Conservation (phyloP, 768 basidiomycete genomes). For the Chalciporus pseudorubinellus region DNA sequence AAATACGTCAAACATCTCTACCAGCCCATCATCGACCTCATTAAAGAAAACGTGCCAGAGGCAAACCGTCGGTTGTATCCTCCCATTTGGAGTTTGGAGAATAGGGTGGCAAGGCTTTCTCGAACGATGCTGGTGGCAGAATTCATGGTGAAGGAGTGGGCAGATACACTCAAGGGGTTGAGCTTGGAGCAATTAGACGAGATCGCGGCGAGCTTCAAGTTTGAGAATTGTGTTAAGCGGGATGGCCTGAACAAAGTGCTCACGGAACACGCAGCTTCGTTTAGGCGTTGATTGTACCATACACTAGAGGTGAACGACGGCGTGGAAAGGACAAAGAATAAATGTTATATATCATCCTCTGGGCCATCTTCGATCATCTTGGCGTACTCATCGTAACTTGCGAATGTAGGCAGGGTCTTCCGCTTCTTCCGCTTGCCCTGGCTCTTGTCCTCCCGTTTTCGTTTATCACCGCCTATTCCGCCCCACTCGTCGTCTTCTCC, state of each 20-base stretch:
- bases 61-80: constrained; percentile 30
- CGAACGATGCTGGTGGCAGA: constrained; percentile 37
- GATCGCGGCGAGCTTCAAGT: constrained; percentile 41
- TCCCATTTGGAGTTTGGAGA: constrained; percentile 33
- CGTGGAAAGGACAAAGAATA: background rate
- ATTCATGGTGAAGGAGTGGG: constrained; percentile 30
- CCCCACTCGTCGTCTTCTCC: constrained; percentile 29
- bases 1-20: constrained; percentile 24
- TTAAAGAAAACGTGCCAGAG: constrained; percentile 25
- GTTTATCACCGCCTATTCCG: constrained; percentile 52
- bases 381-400: constrained; percentile 84
- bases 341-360: constrained; percentile 25
- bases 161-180: constrained; percentile 35
- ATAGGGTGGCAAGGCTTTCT: constrained; percentile 25
- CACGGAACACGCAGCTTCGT: background rate
- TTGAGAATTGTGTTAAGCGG: constrained; percentile 38
- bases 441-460: constrained; percentile 38
- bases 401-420: constrained; percentile 72
- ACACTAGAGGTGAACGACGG: too few relatives aligned
- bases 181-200: constrained; percentile 36
- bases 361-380: constrained; percentile 72
- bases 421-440: constrained; percentile 64
- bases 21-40: constrained; percentile 18
- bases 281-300: background rate
- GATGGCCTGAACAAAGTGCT: constrained; percentile 22